Base-by-base conservation (phyloP, 2,329 filamentous ascomycete genomes). In the Ilyonectria mors-panacis region DNA sequence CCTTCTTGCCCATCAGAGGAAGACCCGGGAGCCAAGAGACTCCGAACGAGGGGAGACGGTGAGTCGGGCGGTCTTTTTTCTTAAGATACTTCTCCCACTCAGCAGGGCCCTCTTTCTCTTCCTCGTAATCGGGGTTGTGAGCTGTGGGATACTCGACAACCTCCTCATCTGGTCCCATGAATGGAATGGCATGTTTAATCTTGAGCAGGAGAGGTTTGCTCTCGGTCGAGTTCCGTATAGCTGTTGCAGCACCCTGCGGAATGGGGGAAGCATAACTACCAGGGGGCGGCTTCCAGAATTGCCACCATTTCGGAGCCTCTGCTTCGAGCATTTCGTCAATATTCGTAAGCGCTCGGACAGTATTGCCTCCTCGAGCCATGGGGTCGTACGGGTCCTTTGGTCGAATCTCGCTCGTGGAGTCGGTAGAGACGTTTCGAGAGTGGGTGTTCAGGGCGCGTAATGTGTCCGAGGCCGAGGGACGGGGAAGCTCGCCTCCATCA, bases 1-100 rank as follows among this genome's bases (percentile, higher is more conserved):
- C 95, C 80, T 98, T 98, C 78, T 94, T 92, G 60, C 93, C 94
- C 56, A 97, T 80, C 1, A 94, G 81, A 6, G 93, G 94, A n/a
- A 97, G 78, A 0, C 90, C 89, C 3, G 92, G 92, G 78, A 97
- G 90, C 92, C 93, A 98, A 0, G 82, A 85, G 78, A 85, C 86
- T 1, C 83, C 84, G 48, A 88, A 88, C 0, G 81, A 81, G 0
- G 94, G 90, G 10, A 98, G 83, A 53, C 91, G 90, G 83, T 97
- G 94, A 0, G 93, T 97, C 19, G 95, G 94, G 42, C 96, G 91
- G 68, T 98, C 91, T 63, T 93, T 94, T 65, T 89, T 88, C 76
- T 90, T 92, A 57, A 98, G 84, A 81, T 95, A 98, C 67, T 91
- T 92, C 74, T 91, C 90, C 96, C 96, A 99, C 50, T 89, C 82